A percentile compares a stretch with the other conserved stretches of the same genome.
Evolutionary conservation across 768 basidiomycete species (phyloP).

Genomic region (Lactarius psammicola): DNA sequence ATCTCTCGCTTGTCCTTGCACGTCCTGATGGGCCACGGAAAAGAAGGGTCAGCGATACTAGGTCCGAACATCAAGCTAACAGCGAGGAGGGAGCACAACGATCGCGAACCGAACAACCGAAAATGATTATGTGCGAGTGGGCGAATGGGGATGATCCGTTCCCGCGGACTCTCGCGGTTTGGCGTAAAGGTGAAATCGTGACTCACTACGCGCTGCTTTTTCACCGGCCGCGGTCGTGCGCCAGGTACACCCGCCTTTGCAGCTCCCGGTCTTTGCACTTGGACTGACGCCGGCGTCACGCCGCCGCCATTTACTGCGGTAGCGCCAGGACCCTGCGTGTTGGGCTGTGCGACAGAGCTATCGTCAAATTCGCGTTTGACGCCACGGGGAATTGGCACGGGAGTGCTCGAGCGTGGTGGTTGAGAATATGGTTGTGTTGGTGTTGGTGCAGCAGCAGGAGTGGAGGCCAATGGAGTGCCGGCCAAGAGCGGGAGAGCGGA

Average conservation of each 20-base stretch:
- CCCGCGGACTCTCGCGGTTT: not conserved
- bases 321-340: conserved; percentile 11
- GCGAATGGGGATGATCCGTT: not conserved
- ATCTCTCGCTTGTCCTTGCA: conserved; percentile 30
- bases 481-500: conserved; percentile 9
- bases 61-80: not conserved
- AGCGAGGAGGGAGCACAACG: not conserved
- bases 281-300: conserved; percentile 10
- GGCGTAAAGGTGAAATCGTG: not conserved
- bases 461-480: conserved; percentile 17
- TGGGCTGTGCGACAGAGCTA: conserved; percentile 15
- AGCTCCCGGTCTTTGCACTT: conserved; percentile 11
- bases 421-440: conserved; percentile 17
- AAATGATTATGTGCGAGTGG: not conserved
- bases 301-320: not conserved
- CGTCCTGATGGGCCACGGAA: conserved; percentile 18
- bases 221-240: conserved; percentile 28
- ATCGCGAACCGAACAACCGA: not conserved
- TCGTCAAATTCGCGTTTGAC: conserved; percentile 29
- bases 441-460: conserved; percentile 11
- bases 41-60: conserved; percentile 14
- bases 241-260: conserved; percentile 28
- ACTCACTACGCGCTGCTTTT: conserved; percentile 31
- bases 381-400: conserved; percentile 23
- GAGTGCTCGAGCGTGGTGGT: conserved; percentile 27